Conservation (phyloP, 2,329 filamentous ascomycete genomes). For the Akanthomyces dipterigenus region DNA sequence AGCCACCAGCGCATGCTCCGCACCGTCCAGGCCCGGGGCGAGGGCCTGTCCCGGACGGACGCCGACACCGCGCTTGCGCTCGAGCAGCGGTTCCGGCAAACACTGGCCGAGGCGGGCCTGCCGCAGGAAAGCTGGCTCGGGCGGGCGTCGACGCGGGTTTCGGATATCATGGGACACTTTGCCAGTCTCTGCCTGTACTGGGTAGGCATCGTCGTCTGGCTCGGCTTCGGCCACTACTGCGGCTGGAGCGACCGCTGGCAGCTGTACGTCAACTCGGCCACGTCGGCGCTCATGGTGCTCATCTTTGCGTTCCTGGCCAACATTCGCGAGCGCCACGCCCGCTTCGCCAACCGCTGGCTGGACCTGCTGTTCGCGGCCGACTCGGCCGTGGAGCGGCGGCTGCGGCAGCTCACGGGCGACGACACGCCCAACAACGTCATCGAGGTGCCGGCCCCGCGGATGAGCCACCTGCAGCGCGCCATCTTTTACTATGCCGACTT, state of each 20-base stretch:
- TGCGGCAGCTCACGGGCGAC: slow-evolving; percentile 28
- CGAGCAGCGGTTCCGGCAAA: slow-evolving; percentile 13
- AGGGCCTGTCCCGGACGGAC: neutral
- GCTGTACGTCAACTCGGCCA: slow-evolving; percentile 37
- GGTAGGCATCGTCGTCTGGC: slow-evolving; percentile 29
- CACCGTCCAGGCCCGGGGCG: slow-evolving; percentile 14
- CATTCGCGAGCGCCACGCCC: slow-evolving; percentile 30
- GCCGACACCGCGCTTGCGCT: slow-evolving; percentile 16
- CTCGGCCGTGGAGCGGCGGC: slow-evolving; percentile 25
- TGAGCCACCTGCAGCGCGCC: slow-evolving; percentile 27
- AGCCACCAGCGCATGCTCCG: slow-evolving; percentile 25
- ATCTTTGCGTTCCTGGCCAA: slow-evolving; percentile 35
- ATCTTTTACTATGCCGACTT: slow-evolving; percentile 37
- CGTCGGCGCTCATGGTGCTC: slow-evolving; percentile 30
- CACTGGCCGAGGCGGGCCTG: slow-evolving; percentile 2
- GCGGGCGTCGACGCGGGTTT: slow-evolving; percentile 19
- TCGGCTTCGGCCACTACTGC: slow-evolving; percentile 23
- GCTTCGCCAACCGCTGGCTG: slow-evolving; percentile 25
- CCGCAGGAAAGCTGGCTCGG: slow-evolving; percentile 25
- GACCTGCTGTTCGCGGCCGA: slow-evolving; percentile 28
- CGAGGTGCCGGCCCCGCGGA: slow-evolving; percentile 24
- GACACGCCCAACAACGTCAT: slow-evolving; percentile 26
- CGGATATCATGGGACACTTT: slow-evolving; percentile 24
- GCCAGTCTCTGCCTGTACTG: slow-evolving; percentile 27
- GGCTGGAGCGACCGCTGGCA: slow-evolving; percentile 30